These are phyloP conservation scores for Russula sp. DNA, from an alignment of 768 basidiomycete species.

Conservation along the genomic window DNA sequence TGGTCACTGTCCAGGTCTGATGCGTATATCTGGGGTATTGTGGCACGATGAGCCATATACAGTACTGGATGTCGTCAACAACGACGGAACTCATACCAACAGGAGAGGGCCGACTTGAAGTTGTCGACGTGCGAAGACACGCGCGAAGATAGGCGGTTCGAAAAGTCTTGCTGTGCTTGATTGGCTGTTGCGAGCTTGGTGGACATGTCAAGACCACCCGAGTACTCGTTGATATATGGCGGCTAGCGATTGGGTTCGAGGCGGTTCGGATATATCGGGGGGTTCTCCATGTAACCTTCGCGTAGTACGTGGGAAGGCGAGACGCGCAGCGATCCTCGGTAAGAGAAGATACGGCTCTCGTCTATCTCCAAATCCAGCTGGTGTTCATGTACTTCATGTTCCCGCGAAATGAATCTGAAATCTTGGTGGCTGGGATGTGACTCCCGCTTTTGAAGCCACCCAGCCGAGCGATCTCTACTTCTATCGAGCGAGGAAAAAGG, in stretches of 20 bases:
- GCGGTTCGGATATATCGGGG: background rate
- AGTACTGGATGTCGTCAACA: no score
- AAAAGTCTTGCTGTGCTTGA: background rate
- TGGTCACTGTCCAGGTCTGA: background rate
- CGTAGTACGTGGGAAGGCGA: background rate
- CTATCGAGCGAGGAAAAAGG: conserved; percentile 77
- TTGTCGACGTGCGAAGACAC: background rate
- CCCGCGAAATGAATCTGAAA: background rate
- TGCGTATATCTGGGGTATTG: background rate
- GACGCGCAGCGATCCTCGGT: background rate
- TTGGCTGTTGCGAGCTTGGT: background rate
- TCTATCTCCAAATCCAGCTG: background rate
- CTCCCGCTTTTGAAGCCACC: conserved; percentile 29
- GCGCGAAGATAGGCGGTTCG: background rate
- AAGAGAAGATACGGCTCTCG: background rate
- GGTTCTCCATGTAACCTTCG: background rate
- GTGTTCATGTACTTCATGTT: background rate
- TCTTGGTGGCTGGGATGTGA: background rate
- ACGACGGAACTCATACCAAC: background rate
- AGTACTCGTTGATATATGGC: background rate
- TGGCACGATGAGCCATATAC: background rate
- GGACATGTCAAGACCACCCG: background rate
- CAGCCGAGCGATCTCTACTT: conserved; percentile 48
- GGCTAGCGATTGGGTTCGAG: no score
- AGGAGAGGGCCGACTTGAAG: conserved; percentile 8